Base-by-base conservation (phyloP, 2,329 filamentous ascomycete species). In the Microthyrium microscopicum region DNA sequence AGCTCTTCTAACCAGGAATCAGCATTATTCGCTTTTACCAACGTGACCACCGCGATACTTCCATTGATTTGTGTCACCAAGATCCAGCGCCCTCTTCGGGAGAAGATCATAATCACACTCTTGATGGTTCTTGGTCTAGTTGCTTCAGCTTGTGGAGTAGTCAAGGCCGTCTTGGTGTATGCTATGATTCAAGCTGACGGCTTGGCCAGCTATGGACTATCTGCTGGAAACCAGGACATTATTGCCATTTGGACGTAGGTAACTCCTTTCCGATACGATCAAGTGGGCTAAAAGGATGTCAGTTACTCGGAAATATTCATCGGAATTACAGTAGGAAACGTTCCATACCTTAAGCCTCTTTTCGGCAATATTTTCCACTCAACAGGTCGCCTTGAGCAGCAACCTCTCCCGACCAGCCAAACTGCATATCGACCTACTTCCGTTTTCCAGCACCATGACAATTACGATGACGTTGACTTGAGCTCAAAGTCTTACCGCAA, bases 41-140 rank as follows among this genome's bases (percentile, higher is more conserved):
- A 37, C 18, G 9, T 37, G 17, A 20, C 15, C 12, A 36, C 25
- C 21, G 22, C 35, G 9, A 18, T 37, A 8, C 33, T 37, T 18
- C 35, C 35, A 15, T 6, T 37, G 9, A 9, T 29, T 13, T 35
- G 36, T 20, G 29, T 37, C 25, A 6, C 16, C 7, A 35, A 37
- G n/a, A 35, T 37, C 35, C 28, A 37, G 8, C 35, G 35, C 12
- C 35, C 35, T 9, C 20, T 37, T 4, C 35, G 35, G 18, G 35
- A 37, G 20, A 28, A 16, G 16, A 16, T 37, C 26, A 13, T 27
- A 9, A 31, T 37, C 5, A 18, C 9, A 13, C 18, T 35, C 15
- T 25, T 37, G 7, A 26, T 37, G 35, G 33, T 19, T 8, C 9
- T 37, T n/a, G 35, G 35, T 6, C 24, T 37, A n/a, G 6, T 36